Conservation (phyloP, 306 rosid species). For the Pyrus pyrifolia region DNA sequence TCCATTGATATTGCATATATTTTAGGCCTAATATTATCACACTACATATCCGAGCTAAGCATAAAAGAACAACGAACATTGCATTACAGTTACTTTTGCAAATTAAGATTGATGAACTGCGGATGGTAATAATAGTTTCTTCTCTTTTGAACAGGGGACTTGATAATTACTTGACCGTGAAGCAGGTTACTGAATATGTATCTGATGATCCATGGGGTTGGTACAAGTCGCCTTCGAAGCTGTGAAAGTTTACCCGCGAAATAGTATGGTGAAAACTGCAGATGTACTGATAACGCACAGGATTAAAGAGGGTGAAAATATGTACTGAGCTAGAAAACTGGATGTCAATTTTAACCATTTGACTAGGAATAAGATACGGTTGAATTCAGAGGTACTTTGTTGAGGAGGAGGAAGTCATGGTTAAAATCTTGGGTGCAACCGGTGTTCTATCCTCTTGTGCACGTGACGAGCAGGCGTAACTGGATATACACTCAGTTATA, state of each 20-base stretch:
- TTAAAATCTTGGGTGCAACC: not conserved
- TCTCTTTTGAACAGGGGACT: conserved; percentile 66
- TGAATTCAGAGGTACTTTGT: too few species aligned
- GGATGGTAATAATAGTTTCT: not conserved
- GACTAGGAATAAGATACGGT: not conserved
- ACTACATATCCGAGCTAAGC: not conserved
- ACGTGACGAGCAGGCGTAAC: not conserved
- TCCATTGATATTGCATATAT: not conserved
- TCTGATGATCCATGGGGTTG: conserved; percentile 93
- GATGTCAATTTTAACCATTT: not conserved
- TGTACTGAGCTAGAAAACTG: not conserved
- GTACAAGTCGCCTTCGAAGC: conserved; percentile 81
- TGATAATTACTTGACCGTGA: conserved; percentile 80
- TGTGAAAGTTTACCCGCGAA: conserved; percentile 30
- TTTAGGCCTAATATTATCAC: not conserved
- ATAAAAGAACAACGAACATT: not conserved
- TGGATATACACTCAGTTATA: not conserved
- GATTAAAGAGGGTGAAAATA: conserved; percentile 14
- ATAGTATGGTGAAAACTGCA: not conserved
- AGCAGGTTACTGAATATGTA: conserved; percentile 80
- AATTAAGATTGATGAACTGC: conserved; percentile 4
- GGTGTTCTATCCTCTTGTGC: not conserved
- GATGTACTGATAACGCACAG: not conserved
- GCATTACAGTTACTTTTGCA: not conserved
- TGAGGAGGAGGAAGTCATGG: not conserved